These are phyloP conservation scores for Neurospora pannonica DNA, from an alignment of 495 filamentous ascomycete species.

Conservation along the genomic window DNA sequence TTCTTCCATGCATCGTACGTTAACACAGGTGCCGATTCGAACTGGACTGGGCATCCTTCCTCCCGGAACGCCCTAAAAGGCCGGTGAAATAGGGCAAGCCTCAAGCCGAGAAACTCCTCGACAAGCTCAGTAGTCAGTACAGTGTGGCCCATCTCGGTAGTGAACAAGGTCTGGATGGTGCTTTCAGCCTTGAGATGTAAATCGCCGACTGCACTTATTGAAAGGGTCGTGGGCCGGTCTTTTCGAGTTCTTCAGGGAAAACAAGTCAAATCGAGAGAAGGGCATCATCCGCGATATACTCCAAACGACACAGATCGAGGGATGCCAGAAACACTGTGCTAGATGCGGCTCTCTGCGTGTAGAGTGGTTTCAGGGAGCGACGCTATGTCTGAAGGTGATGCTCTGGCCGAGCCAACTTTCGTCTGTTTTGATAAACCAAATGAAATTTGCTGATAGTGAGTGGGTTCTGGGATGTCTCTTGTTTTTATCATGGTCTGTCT, in stretches of 20 bases:
- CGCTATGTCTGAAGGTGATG: neutral
- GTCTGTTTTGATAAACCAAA: neutral
- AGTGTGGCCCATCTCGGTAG: neutral
- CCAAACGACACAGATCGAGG: neutral
- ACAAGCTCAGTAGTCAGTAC: neutral
- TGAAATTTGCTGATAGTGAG: neutral
- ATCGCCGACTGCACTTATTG: neutral
- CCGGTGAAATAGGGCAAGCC: neutral
- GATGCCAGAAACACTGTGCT: neutral
- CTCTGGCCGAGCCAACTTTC: neutral
- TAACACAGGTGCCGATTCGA: neutral
- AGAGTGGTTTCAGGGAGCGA: neutral
- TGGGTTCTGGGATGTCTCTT: neutral
- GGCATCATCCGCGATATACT: neutral
- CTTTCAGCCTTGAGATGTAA: neutral
- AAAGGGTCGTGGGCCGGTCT: neutral
- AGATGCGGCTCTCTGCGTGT: neutral
- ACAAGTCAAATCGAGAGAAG: neutral
- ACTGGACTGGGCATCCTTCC: neutral
- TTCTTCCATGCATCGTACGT: neutral
- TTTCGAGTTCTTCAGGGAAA: neutral
- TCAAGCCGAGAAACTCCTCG: neutral
- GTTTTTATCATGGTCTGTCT: neutral
- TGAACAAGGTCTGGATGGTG: neutral
- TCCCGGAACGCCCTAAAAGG: neutral